Percentiles rank a stretch among this genome's conserved stretches.
phyloP scores from a whole-genome alignment of 2,329 filamentous ascomycete genomes.

The Lachnellula hyalina region DNA sequence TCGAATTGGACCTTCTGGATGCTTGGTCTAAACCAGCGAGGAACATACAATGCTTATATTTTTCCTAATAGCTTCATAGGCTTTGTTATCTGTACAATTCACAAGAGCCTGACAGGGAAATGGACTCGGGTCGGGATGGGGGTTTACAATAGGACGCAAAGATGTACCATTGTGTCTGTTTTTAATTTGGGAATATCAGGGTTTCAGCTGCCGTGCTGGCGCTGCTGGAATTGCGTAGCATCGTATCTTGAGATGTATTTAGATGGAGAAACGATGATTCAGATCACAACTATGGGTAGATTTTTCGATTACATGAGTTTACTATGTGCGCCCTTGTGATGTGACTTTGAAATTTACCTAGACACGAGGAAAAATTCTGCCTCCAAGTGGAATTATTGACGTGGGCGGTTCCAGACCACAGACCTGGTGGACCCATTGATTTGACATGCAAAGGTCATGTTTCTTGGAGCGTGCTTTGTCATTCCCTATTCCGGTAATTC shows the following conservation, averaged over 20 bases:
- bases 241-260: constrained; percentile 8
- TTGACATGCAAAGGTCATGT: too few species aligned
- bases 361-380: too few species aligned
- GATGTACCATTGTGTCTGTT: neutral
- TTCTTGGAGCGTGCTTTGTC: too few species aligned
- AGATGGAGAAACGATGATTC: constrained; percentile 7
- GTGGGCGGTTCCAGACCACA: too few species aligned
- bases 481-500: too few species aligned
- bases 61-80: neutral
- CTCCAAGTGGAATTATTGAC: too few species aligned
- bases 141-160: neutral
- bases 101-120: neutral
- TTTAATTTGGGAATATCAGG: neutral
- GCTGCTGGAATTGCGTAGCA: constrained; percentile 9
- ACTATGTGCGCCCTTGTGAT: too few species aligned
- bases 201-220: neutral
- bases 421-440: too few species aligned
- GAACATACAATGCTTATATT: neutral
- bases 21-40: neutral
- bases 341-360: too few species aligned
- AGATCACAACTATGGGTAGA: constrained; percentile 5
- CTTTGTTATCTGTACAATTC: constrained; percentile 4
- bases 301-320: too few species aligned
- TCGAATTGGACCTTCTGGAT: neutral
- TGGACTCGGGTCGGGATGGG: neutral